Base-by-base conservation (phyloP, 345 rosid species). In the Euphorbia lathyris region DNA sequence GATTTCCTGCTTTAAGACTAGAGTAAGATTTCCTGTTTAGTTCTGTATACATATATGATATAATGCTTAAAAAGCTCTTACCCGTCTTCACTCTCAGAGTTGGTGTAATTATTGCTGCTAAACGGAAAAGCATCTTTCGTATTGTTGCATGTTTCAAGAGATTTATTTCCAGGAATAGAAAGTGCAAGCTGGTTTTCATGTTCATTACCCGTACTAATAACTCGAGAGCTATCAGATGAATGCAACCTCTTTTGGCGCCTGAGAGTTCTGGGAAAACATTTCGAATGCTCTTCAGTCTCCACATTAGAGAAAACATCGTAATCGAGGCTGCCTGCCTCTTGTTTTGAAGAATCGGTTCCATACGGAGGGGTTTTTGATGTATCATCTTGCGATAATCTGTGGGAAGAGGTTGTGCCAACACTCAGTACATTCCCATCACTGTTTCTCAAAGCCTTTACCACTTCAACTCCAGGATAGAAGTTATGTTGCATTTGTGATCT, bases 391-490 rank as follows among this genome's bases (percentile, higher is more conserved):
- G 66, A 63, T 63, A 83, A 81, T 72, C 78, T 56, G 53, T 23
- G 78, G 13, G 87, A 75, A 34, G 78, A 69, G 67, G 81, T 72
- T 23, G 73, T 83, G 56, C 83, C 84, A 11, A 78, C 75, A 70
- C 90, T 84, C 58, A 92, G 75, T 19, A 95, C 73, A 76, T 90
- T 92, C 72, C 97, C 97, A 70, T 95, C 91, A 38, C 81, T 75
- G 70, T 82, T 86, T 81, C 97, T 85, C 53, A 90, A 75, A 70
- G 97, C 79, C 47, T 76, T 83, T 19, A 76, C 75, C 63, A 77
- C 70, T 67, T 82, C 84, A 32, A 52, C 61, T 72, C 74, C 68
- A 65, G 73, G 75, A 77, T 62, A 65, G 68, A 70, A 70, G 47
- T 47, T 67, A 59, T 59, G 79, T n/a, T 76, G 73, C 71, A 69